These are phyloP conservation scores for Harringtonia aguacate DNA, from an alignment of 2,329 filamentous ascomycete species.

Conservation along the genomic window DNA sequence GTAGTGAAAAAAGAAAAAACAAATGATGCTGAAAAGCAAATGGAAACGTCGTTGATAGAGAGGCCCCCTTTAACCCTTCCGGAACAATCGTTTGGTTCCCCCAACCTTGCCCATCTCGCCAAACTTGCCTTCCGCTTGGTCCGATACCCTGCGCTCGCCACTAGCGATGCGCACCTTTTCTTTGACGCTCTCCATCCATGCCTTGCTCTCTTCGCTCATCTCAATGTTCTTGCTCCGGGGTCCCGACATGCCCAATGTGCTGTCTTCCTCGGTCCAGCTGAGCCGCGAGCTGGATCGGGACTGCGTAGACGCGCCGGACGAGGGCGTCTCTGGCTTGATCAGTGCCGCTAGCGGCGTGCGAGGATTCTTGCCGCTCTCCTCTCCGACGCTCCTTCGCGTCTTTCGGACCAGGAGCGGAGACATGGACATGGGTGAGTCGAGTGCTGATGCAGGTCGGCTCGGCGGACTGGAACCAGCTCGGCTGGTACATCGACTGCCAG, in stretches of 20 bases:
- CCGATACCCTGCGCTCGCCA: conserved; percentile 35
- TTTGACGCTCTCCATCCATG: conserved; percentile 77
- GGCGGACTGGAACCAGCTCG: conserved; percentile 21
- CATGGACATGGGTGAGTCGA: conserved; percentile 25
- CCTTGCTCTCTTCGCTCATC: conserved; percentile 62
- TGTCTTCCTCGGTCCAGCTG: conserved; percentile 45
- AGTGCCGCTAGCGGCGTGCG: background rate
- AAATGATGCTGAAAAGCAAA: background rate
- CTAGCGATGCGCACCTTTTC: conserved; percentile 66
- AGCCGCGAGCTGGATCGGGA: conserved; percentile 43
- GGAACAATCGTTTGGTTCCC: conserved; percentile 61
- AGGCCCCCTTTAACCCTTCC: conserved; percentile 18
- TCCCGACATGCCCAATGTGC: conserved; percentile 58
- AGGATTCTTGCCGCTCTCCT: conserved; percentile 13
- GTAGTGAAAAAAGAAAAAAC: background rate
- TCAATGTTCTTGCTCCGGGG: conserved; percentile 53
- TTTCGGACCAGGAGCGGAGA: conserved; percentile 45
- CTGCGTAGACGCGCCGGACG: conserved; percentile 31
- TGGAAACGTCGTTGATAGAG: background rate
- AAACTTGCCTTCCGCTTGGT: conserved; percentile 34
- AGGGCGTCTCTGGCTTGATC: conserved; percentile 25
- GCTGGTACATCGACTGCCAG: conserved; percentile 8
- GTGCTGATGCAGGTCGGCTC: conserved; percentile 22
- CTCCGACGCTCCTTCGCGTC: conserved; percentile 35
- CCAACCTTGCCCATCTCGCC: conserved; percentile 63